Evolutionary conservation across 768 basidiomycete genomes (phyloP), one percentile per base, ranked within the genome.

Genomic region (Pleurotus djamor): DNA sequence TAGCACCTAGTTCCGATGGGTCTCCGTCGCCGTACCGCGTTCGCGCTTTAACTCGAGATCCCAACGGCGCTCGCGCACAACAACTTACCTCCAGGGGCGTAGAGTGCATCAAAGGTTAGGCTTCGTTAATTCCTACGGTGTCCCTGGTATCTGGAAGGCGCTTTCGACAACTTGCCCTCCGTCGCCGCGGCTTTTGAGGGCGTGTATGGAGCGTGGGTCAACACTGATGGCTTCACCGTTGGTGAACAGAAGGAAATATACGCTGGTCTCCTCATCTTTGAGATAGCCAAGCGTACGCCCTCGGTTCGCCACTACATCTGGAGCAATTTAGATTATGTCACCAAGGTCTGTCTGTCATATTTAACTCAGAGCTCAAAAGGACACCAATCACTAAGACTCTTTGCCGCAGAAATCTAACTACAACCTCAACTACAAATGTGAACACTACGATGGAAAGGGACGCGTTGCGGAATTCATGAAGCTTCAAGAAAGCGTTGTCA

Each of bases 361-460:
- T 38, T 50, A 6, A 33, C 32, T 45, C 13, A 5, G 47, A 21
- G 6, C 14, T 34, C 17, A 59, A 34, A 34, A 36, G 3, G 32
- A 52, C 32, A 16, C 33, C 28, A 17, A 6, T 52, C 28, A 17
- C 16, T 10, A 44, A 10, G 2, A 21, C 10, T 3, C 5, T 41
- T 41, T 48, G 34, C 38, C 50, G 58, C 52, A 66, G 71, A 61
- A 64, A 50, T 64, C 61, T 17, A 59, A 66, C 34, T 70, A 66
- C 56, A 59, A 68, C 45, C 68, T 71, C 4, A 66, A 66, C 36
- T 79, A 79, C 63, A 68, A 67, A 47, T 65, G 69, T 14, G 76
- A 73, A 37, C 78, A 79, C 60, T 68, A 74, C 63, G 75, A 78
- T 57, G 77, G 66, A 1, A 79, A 79, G 64, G 78, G 76, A 0